phyloP scores from a whole-genome alignment of 352 stramenopile species.

The Elongisporangium undulatum region DNA sequence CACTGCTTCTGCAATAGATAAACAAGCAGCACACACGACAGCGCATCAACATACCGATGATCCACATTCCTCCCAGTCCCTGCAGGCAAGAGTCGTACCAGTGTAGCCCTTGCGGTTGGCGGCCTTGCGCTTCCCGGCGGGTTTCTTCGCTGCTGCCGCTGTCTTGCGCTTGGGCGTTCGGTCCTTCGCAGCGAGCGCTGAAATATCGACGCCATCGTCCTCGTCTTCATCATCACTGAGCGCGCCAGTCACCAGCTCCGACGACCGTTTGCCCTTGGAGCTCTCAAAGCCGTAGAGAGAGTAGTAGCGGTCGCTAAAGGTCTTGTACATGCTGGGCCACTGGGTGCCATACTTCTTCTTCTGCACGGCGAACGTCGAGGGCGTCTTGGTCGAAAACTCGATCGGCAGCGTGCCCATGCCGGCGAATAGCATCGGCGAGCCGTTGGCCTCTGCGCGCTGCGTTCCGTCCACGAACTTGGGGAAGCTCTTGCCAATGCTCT shows the following conservation, averaged over 20 bases:
- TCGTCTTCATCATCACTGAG: slow-evolving; percentile 6
- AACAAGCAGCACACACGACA: neutral
- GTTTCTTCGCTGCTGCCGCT: slow-evolving; percentile 7
- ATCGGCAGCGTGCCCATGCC: slow-evolving; percentile 63
- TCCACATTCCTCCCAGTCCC: neutral
- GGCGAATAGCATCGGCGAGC: slow-evolving; percentile 64
- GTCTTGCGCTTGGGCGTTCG: neutral
- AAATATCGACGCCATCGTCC: slow-evolving; percentile 6
- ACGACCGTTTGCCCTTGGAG: slow-evolving; percentile 3
- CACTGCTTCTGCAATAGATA: slow-evolving; percentile 18
- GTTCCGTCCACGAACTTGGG: slow-evolving; percentile 63
- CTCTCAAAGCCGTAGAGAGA: slow-evolving; percentile 39
- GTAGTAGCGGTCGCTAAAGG: slow-evolving; percentile 61
- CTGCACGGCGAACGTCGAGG: slow-evolving; percentile 36
- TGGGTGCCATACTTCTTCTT: slow-evolving; percentile 41
- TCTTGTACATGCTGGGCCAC: slow-evolving; percentile 64
- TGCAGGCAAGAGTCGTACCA: slow-evolving; percentile 1
- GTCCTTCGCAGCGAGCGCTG: neutral
- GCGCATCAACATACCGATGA: neutral
- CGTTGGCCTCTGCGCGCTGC: slow-evolving; percentile 62
- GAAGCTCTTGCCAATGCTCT: slow-evolving; percentile 82
- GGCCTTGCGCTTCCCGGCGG: slow-evolving; percentile 14
- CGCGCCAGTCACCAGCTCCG: neutral
- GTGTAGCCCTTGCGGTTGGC: slow-evolving; percentile 5
- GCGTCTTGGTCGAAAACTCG: slow-evolving; percentile 75